Conservation (phyloP, 1,284 basidiomycete species). For the Salmacisia buchloeana region DNA sequence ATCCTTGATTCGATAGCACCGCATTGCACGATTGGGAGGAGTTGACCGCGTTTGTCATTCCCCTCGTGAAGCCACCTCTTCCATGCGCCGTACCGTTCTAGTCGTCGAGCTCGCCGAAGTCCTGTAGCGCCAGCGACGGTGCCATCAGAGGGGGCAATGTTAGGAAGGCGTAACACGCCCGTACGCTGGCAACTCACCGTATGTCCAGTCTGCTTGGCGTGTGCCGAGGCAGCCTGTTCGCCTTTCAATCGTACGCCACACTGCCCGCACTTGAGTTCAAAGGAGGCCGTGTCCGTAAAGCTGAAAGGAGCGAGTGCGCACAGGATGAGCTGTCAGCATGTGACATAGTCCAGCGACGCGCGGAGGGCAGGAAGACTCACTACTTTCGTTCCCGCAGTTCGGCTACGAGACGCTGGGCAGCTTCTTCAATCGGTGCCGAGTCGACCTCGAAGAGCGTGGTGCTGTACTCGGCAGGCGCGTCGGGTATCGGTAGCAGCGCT, state of each 20-base stretch:
- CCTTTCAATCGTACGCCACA: constrained; percentile 25
- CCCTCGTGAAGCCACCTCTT: too few species aligned
- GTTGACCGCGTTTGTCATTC: too few species aligned
- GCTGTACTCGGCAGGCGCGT: constrained; percentile 11
- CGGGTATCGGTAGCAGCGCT: constrained; percentile 15
- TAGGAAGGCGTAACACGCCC: neutral
- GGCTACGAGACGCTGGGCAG: constrained; percentile 18
- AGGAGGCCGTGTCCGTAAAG: constrained; percentile 34
- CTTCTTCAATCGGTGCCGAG: constrained; percentile 17
- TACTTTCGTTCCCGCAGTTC: constrained; percentile 25
- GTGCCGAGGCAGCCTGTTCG: constrained; percentile 30
- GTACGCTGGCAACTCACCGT: constrained; percentile 10
- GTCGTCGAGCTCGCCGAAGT: constrained; percentile 5
- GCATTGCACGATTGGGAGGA: too few species aligned
- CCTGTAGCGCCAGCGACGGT: too few species aligned
- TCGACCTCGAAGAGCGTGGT: constrained; percentile 20
- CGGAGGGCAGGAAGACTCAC: neutral
- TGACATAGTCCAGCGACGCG: neutral
- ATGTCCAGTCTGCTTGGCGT: constrained; percentile 32
- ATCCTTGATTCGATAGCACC: too few species aligned
- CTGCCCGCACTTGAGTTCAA: constrained; percentile 25
- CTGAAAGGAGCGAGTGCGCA: too few species aligned
- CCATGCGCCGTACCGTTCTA: too few species aligned
- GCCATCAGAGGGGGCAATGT: neutral
- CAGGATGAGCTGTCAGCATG: too few species aligned